These are phyloP conservation scores for Prinsepia uniflora DNA, from an alignment of 306 rosid genomes.

Conservation along the genomic window DNA sequence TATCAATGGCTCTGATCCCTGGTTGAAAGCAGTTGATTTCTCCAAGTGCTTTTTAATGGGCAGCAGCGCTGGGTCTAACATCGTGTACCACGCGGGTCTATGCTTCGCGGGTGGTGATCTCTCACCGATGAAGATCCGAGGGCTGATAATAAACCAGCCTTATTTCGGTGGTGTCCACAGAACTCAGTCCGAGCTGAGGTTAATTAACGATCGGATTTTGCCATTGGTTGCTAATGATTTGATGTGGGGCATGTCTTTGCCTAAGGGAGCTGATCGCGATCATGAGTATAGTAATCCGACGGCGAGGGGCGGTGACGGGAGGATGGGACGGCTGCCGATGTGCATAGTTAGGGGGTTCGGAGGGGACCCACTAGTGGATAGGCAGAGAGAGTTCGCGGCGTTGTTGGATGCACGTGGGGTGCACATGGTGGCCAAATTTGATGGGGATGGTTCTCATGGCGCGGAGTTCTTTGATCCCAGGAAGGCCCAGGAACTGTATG, in stretches of 20 bases:
- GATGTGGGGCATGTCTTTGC: conserved; percentile 58
- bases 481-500: conserved; percentile 29
- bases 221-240: conserved; percentile 56
- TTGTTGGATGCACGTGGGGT: conserved; percentile 51
- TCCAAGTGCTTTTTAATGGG: conserved; percentile 51
- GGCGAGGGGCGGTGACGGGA: conserved; percentile 9
- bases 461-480: conserved; percentile 50
- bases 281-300: conserved; percentile 64
- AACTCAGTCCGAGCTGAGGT: conserved; percentile 45
- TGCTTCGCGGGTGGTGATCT: conserved; percentile 42
- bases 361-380: conserved; percentile 66
- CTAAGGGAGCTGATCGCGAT: conserved; percentile 52
- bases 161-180: conserved; percentile 55
- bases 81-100: conserved; percentile 53
- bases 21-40: conserved; percentile 57
- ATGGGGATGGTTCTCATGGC: conserved; percentile 51
- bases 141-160: conserved; percentile 43
- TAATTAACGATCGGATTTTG: conserved; percentile 34
- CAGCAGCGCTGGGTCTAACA: conserved; percentile 58
- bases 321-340: conserved; percentile 53
- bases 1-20: conserved; percentile 35
- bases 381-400: conserved; percentile 46
- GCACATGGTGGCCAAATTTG: conserved; percentile 35
- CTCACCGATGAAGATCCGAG: conserved; percentile 39
- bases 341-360: conserved; percentile 44